A percentile compares a stretch with the other conserved stretches of the same genome.
phyloP scores from a whole-genome alignment of 176 grass and related monocot species.

The Ananas comosus region DNA sequence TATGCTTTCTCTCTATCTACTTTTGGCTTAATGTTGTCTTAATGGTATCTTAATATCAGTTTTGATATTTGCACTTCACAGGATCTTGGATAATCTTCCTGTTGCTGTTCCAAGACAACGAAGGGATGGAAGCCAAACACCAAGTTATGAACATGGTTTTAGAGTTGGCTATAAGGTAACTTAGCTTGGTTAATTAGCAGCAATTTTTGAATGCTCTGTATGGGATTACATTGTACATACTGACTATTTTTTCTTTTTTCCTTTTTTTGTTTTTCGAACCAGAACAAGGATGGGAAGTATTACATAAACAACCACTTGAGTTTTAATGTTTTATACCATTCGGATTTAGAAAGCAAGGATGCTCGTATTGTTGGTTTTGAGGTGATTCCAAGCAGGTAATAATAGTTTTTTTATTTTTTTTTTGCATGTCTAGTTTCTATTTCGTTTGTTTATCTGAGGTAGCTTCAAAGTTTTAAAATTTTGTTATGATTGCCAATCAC shows the following conservation, averaged over 20 bases:
- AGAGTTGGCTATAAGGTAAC: constrained; percentile 76
- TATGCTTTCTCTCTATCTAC: neutral
- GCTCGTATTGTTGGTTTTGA: constrained; percentile 81
- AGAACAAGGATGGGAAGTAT: constrained; percentile 74
- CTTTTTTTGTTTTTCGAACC: neutral
- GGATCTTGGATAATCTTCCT: constrained; percentile 82
- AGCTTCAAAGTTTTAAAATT: too few relatives aligned
- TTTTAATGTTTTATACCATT: constrained; percentile 72
- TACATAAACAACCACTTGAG: constrained; percentile 75
- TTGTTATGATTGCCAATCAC: too few relatives aligned
- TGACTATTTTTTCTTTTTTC: neutral
- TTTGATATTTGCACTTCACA: constrained; percentile 9
- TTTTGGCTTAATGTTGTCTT: neutral
- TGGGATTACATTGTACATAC: neutral
- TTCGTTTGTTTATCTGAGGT: too few relatives aligned
- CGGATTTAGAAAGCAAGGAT: constrained; percentile 42
- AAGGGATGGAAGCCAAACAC: constrained; percentile 54
- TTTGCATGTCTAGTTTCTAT: too few relatives aligned
- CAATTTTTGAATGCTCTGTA: neutral
- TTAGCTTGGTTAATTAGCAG: neutral
- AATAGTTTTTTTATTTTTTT: neutral
- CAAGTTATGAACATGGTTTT: constrained; percentile 64
- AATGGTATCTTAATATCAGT: constrained; percentile 1
- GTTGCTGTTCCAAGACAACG: constrained; percentile 62
- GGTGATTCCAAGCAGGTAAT: constrained; percentile 69